These are phyloP conservation scores for Xylaria sp. DNA, from an alignment of 2,329 filamentous ascomycete genomes.

Conservation along the genomic window DNA sequence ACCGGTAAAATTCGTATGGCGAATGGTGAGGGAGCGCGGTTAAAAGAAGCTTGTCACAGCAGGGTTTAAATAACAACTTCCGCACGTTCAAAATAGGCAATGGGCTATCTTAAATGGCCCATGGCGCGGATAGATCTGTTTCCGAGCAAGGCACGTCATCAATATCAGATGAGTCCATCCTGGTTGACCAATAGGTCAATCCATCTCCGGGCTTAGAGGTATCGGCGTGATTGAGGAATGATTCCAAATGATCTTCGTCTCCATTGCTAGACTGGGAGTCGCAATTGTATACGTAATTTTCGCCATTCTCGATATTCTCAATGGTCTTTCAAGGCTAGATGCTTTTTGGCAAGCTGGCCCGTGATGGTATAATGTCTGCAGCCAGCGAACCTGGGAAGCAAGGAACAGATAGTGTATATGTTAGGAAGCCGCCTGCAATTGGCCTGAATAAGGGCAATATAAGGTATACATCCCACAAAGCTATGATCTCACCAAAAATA, in stretches of 20 bases:
- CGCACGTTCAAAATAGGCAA: constrained; percentile 8
- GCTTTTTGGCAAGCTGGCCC: too few species aligned
- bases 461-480: too few species aligned
- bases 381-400: too few species aligned
- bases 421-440: too few species aligned
- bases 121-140: neutral
- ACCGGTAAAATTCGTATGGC: constrained; percentile 25
- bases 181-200: neutral
- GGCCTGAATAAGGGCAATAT: too few species aligned
- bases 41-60: constrained; percentile 17
- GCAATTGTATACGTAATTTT: too few species aligned
- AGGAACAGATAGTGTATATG: too few species aligned
- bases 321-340: too few species aligned
- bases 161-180: neutral
- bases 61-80: constrained; percentile 17
- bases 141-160: neutral
- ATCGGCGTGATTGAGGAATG: neutral
- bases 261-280: neutral
- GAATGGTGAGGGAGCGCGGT: constrained; percentile 18
- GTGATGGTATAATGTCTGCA: too few species aligned
- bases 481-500: too few species aligned
- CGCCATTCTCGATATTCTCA: too few species aligned
- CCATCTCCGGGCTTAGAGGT: neutral
- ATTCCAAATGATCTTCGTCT: neutral
- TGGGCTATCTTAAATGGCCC: neutral